phyloP scores from a whole-genome alignment of 305 asterid species.

The Solanum hybrid region DNA sequence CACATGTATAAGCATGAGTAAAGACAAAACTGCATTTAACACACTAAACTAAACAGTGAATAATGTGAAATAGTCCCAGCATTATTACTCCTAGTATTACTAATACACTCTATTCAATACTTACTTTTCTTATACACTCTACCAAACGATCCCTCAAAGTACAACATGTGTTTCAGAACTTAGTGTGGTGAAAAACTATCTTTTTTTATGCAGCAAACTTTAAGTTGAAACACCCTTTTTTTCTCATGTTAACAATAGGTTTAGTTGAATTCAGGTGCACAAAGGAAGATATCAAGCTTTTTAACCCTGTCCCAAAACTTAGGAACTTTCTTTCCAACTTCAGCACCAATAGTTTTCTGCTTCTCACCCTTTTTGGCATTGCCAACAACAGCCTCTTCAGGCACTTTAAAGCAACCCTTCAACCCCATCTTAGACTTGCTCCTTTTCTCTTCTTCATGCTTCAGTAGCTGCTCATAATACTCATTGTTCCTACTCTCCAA shows the following conservation, averaged over 20 bases:
- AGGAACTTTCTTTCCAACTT: background rate
- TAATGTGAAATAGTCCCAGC: background rate
- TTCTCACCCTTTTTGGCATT: background rate
- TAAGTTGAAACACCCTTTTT: background rate
- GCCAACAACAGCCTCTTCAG: background rate
- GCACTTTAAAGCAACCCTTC: conserved; percentile 30
- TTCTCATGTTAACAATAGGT: background rate
- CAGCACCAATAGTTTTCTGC: background rate
- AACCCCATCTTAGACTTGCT: conserved; percentile 6
- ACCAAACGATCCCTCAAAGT: background rate
- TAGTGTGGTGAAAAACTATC: background rate
- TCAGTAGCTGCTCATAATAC: conserved; percentile 15
- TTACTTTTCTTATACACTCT: background rate
- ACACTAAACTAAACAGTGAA: background rate
- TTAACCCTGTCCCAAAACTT: conserved; percentile 10
- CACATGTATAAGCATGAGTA: background rate
- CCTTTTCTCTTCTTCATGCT: conserved; percentile 15
- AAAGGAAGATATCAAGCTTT: conserved; percentile 7
- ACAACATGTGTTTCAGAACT: background rate
- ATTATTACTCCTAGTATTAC: background rate
- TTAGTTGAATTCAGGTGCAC: background rate
- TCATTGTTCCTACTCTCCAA: conserved; percentile 30
- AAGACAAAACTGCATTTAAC: background rate
- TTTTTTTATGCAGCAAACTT: background rate
- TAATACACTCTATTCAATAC: background rate